Percentiles rank a stretch among this genome's conserved stretches.
These are phyloP conservation scores for Leucoagaricus sp. DNA, from an alignment of 1,284 basidiomycete species.

Conservation along the genomic window DNA sequence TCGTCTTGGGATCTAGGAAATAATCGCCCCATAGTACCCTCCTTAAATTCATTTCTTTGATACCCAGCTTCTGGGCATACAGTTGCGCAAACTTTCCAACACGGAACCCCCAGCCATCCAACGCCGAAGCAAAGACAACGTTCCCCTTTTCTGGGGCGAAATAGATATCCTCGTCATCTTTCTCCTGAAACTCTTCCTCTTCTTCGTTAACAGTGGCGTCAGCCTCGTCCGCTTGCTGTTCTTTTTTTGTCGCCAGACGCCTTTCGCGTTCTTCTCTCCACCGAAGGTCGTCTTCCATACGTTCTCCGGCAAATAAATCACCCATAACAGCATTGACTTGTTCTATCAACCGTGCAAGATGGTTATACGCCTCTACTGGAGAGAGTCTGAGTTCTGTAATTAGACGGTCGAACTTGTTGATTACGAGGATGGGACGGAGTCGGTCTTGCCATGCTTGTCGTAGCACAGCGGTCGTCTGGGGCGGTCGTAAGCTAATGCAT, in stretches of 20 bases:
- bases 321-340: conserved; percentile 99
- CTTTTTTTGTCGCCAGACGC: conserved; percentile 74
- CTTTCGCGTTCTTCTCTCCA: conserved; percentile 93
- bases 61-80: conserved; percentile 89
- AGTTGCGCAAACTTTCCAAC: conserved; percentile 93
- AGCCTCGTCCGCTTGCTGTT: conserved; percentile 63
- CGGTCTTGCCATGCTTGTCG: conserved; percentile 94
- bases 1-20: conserved; percentile 96
- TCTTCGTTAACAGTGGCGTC: conserved; percentile 58
- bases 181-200: conserved; percentile 82
- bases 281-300: conserved; percentile 96
- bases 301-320: conserved; percentile 90
- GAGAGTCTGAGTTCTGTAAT: conserved; percentile 93
- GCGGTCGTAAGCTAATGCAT: not conserved
- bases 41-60: conserved; percentile 87
- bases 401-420: conserved; percentile 97
- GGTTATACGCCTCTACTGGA: conserved; percentile 93
- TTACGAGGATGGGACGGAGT: conserved; percentile 89
- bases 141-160: conserved; percentile 97
- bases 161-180: conserved; percentile 97
- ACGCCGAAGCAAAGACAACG: conserved; percentile 95
- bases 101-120: conserved; percentile 98
- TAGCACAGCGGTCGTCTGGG: conserved; percentile 91
- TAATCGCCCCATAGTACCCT: conserved; percentile 97
- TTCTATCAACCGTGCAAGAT: conserved; percentile 91